These are phyloP conservation scores for Penicillium paradoxum DNA, from an alignment of 495 filamentous ascomycete species.

Conservation along the genomic window DNA sequence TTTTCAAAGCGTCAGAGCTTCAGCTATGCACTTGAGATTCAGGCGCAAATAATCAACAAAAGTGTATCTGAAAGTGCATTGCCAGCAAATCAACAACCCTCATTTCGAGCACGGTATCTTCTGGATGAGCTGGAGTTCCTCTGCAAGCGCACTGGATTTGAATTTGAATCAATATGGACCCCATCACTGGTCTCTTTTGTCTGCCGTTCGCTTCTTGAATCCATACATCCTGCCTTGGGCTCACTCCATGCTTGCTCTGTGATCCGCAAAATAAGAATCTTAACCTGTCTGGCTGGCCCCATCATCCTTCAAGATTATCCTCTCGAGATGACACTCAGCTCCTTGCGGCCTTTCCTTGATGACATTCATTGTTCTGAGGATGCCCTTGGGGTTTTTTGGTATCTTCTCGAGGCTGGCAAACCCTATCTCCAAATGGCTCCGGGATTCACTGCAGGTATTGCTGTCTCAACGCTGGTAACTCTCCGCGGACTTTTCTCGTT, in stretches of 20 bases:
- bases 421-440: slow-evolving; percentile 58
- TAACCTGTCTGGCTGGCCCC: slow-evolving; percentile 71
- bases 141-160: slow-evolving; percentile 62
- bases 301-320: slow-evolving; percentile 72
- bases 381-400: slow-evolving; percentile 79
- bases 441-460: slow-evolving; percentile 72
- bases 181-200: slow-evolving; percentile 69
- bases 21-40: slow-evolving; percentile 52
- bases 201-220: slow-evolving; percentile 70
- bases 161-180: slow-evolving; percentile 67
- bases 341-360: slow-evolving; percentile 70
- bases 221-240: slow-evolving; percentile 81
- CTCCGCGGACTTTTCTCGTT: slow-evolving; percentile 66
- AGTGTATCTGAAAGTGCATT: slow-evolving; percentile 56
- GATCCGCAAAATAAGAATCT: slow-evolving; percentile 75
- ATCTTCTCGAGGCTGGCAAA: slow-evolving; percentile 67
- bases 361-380: slow-evolving; percentile 90
- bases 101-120: slow-evolving; percentile 73
- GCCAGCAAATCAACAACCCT: slow-evolving; percentile 76
- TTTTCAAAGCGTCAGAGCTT: slow-evolving; percentile 61
- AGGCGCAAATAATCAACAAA: slow-evolving; percentile 60
- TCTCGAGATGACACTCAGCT: slow-evolving; percentile 85
- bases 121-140: slow-evolving; percentile 68
- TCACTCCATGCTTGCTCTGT: slow-evolving; percentile 81
- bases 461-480: slow-evolving; percentile 68